Conservation (phyloP, 495 filamentous ascomycete species). For the Xylaria grammica region DNA sequence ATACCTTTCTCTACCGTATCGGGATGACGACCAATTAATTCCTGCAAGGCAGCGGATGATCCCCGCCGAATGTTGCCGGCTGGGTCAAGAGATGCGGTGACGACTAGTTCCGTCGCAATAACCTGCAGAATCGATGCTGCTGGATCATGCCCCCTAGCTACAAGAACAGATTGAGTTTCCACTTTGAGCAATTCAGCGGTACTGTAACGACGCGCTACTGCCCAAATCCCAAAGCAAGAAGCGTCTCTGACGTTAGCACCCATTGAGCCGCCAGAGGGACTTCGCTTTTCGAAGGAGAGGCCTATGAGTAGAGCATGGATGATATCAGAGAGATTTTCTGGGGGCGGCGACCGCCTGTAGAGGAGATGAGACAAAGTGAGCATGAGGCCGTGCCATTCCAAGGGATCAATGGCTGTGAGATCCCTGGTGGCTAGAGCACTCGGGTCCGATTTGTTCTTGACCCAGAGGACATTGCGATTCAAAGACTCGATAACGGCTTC, state of each 20-base stretch:
- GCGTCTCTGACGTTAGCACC: conserved; percentile 96
- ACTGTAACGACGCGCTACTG: conserved; percentile 83
- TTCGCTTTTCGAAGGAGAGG: conserved; percentile 84
- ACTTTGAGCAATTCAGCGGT: conserved; percentile 76
- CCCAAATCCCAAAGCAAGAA: conserved; percentile 94
- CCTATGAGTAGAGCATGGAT: conserved; percentile 73
- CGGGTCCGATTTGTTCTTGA: conserved; percentile 40
- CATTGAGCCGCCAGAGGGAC: conserved; percentile 77
- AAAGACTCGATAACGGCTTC: conserved; percentile 80
- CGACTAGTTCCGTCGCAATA: conserved; percentile 78
- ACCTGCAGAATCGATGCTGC: conserved; percentile 67
- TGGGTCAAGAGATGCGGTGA: conserved; percentile 84
- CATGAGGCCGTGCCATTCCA: conserved; percentile 90
- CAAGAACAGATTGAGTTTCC: conserved; percentile 42
- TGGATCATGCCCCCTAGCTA: conserved; percentile 38
- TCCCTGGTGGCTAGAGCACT: conserved; percentile 55
- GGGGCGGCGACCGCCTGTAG: conserved; percentile 75
- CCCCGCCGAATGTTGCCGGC: conserved; percentile 91
- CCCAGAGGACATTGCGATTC: conserved; percentile 76
- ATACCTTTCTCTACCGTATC: conserved; percentile 83
- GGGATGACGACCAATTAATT: conserved; percentile 91
- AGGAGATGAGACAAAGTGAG: conserved; percentile 85
- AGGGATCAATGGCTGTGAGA: conserved; percentile 72
- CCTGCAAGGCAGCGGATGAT: conserved; percentile 90
- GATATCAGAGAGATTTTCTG: conserved; percentile 68